Conservation (phyloP, 2,329 filamentous ascomycete species). For the Fonsecaea nubica region DNA sequence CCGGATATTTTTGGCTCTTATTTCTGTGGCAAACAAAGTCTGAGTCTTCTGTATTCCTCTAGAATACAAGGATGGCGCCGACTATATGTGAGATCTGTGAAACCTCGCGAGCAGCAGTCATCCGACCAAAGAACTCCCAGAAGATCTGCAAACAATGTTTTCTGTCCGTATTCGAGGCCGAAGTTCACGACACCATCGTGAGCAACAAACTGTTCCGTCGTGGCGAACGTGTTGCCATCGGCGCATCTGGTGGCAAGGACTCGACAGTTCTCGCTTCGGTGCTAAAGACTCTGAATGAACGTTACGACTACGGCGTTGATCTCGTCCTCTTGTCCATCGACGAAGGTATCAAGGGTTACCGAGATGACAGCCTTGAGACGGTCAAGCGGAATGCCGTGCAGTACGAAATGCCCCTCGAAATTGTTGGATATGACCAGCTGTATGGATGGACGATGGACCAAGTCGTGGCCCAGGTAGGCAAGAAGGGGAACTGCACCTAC, state of each 20-base stretch:
- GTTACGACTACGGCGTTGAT: slow-evolving; percentile 83
- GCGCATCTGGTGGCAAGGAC: slow-evolving; percentile 95
- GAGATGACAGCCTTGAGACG: slow-evolving; percentile 94
- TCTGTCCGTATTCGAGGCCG: slow-evolving; percentile 83
- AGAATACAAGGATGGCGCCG: slow-evolving; percentile 69
- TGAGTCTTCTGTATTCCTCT: background rate
- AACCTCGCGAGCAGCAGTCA: slow-evolving; percentile 79
- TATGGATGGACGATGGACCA: slow-evolving; percentile 99
- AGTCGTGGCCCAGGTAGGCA: slow-evolving; percentile 92
- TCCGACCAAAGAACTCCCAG: slow-evolving; percentile 91
- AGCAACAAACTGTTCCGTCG: slow-evolving; percentile 79
- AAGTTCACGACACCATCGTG: slow-evolving; percentile 91
- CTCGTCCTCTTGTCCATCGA: slow-evolving; percentile 90
- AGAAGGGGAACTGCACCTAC: slow-evolving; percentile 99
- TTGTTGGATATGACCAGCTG: slow-evolving; percentile 89
- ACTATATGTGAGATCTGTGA: slow-evolving; percentile 77
- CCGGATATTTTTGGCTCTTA: background rate
- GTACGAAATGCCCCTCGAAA: slow-evolving; percentile 89
- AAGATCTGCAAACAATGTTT: slow-evolving; percentile 94
- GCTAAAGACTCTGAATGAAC: slow-evolving; percentile 90
- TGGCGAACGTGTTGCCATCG: slow-evolving; percentile 90
- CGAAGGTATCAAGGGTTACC: slow-evolving; percentile 95
- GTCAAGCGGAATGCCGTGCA: slow-evolving; percentile 92
- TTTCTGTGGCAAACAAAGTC: background rate
- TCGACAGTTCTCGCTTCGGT: slow-evolving; percentile 95